These are phyloP conservation scores for Psilocybe mexicana DNA, from an alignment of 1,284 basidiomycete species.

Conservation along the genomic window DNA sequence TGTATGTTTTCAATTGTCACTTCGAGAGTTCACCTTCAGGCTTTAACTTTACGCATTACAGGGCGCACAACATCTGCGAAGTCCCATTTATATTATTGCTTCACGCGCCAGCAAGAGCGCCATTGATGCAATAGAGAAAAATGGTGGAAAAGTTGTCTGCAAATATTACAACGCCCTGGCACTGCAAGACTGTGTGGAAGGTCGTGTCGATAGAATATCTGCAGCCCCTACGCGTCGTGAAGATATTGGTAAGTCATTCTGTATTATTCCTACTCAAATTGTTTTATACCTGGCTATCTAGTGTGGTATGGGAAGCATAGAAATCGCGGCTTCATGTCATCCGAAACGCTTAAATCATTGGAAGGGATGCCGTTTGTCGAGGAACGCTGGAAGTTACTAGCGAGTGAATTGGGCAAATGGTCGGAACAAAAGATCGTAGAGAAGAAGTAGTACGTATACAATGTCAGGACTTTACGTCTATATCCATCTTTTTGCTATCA, in stretches of 20 bases:
- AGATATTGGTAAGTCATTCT: slow-evolving; percentile 71
- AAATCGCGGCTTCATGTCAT: slow-evolving; percentile 75
- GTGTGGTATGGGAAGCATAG: slow-evolving; percentile 77
- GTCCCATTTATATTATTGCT: slow-evolving; percentile 80
- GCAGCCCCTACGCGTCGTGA: slow-evolving; percentile 83
- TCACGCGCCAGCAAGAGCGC: slow-evolving; percentile 88
- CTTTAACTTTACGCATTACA: slow-evolving; percentile 29
- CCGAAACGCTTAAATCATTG: slow-evolving; percentile 47
- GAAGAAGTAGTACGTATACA: slow-evolving; percentile 35
- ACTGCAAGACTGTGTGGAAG: slow-evolving; percentile 80
- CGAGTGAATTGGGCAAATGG: slow-evolving; percentile 61
- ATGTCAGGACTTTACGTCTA: slow-evolving; percentile 26
- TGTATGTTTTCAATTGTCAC: slow-evolving; percentile 42
- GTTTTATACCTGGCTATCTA: slow-evolving; percentile 28
- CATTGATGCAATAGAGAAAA: slow-evolving; percentile 80
- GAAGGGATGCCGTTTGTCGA: slow-evolving; percentile 61
- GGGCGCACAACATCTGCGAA: slow-evolving; percentile 68
- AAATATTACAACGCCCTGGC: slow-evolving; percentile 91
- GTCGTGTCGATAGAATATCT: slow-evolving; percentile 62
- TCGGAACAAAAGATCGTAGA: slow-evolving; percentile 57
- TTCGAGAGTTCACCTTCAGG: background rate
- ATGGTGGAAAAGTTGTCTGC: slow-evolving; percentile 85
- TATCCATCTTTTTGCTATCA: slow-evolving; percentile 54
- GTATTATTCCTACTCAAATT: background rate
- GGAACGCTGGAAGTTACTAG: slow-evolving; percentile 66